Evolutionary conservation across 2,329 filamentous ascomycete species (phyloP), one percentile per base, ranked within the genome.

Genomic region (Cercospora canescens): DNA sequence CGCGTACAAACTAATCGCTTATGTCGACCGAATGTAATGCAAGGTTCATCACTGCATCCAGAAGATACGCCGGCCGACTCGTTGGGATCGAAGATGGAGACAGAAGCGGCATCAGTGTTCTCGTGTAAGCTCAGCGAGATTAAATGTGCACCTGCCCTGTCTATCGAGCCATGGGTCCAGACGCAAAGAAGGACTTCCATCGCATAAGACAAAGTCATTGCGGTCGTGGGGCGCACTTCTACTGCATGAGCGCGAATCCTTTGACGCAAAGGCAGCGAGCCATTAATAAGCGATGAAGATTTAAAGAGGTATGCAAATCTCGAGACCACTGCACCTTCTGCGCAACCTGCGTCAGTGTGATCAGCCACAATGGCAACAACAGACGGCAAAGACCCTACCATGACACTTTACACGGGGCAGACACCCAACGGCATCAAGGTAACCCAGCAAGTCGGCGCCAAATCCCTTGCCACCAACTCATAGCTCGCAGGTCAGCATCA

Each of bases 381-480:
- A 16, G 21, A 5, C 12, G n/a, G 18, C 37, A 18, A 26, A 55
- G 37, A 37, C 59, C 71, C 57, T 32, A n/a, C 62, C 28, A 92
- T 96, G 73, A 90, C 88, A 39, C 86, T 96, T 39, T 96, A 94
- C 82, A 96, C 93, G 12, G 83, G 86, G 18, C 86, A 88, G 74
- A 96, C 93, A 54, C 92, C 93, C 60, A 96, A 96, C 79, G 93
- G 93, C 70, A 91, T 95, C 84, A 96, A 96, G 79, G 55, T 58
- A 26, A 16, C 45, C 45, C 24, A 14, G 21, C 24, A 52, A 52
- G 28, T 52, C 45, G 45, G 45, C 24, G 45, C 45, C 24, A 28
- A 28, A 28, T 11, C 14, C 45, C 45, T 28, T 21, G 16, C 24
- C 6, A 52, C 45, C 45, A 5, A 28, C 34, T 58, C 14, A 58